Percentiles rank a stretch among this genome's conserved stretches.
These are phyloP conservation scores for Lupinus albus DNA, from an alignment of 306 rosid species.

Conservation along the genomic window DNA sequence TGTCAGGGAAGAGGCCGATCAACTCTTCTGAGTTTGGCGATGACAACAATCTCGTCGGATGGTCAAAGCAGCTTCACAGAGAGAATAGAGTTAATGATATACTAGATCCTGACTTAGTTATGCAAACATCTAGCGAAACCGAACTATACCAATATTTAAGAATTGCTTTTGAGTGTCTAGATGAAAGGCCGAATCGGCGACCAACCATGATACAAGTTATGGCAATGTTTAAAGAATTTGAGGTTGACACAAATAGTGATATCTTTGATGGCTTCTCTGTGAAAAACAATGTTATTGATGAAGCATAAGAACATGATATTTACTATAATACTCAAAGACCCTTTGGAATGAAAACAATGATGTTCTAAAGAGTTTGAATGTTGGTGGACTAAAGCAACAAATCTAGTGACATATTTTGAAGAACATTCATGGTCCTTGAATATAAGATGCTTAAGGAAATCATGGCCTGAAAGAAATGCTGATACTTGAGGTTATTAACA, in stretches of 20 bases:
- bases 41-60: slow-evolving; percentile 81
- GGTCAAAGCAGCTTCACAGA: slow-evolving; percentile 75
- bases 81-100: slow-evolving; percentile 58
- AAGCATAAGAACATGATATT: slow-evolving; percentile 45
- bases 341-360: slow-evolving; percentile 22
- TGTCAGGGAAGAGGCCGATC: slow-evolving; percentile 72
- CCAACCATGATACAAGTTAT: slow-evolving; percentile 85
- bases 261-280: slow-evolving; percentile 57
- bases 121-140: slow-evolving; percentile 49
- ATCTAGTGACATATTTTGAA: slow-evolving; percentile 28
- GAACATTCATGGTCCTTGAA: slow-evolving; percentile 38
- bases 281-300: slow-evolving; percentile 57
- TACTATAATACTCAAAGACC: slow-evolving; percentile 7
- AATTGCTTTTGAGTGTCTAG: slow-evolving; percentile 75
- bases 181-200: slow-evolving; percentile 66
- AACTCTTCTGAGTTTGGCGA: slow-evolving; percentile 67
- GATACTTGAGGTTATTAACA: slow-evolving; percentile 38
- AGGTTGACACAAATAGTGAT: slow-evolving; percentile 66
- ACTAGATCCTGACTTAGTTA: slow-evolving; percentile 58
- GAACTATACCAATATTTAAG: slow-evolving; percentile 56
- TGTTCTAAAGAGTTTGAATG: slow-evolving; percentile 20
- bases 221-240: slow-evolving; percentile 83
- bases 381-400: slow-evolving; percentile 16
- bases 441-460: slow-evolving; percentile 41
- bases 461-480: slow-evolving; percentile 29